These are phyloP conservation scores for Dentipellis fragilis DNA, from an alignment of 768 basidiomycete species.

Conservation along the genomic window DNA sequence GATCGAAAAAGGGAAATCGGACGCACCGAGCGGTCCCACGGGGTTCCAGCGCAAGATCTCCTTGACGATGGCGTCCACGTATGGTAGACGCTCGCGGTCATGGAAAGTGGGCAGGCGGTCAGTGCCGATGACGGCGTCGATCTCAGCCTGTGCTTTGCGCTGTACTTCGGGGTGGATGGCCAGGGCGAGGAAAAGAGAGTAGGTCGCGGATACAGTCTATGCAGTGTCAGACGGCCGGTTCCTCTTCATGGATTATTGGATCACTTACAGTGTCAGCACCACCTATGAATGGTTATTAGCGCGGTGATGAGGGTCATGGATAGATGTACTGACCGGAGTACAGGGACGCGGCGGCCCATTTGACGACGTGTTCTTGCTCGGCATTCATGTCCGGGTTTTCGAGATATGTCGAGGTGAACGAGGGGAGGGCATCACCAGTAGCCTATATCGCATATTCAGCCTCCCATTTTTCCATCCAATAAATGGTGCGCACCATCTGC, in stretches of 20 bases:
- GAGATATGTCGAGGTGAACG: constrained; percentile 8
- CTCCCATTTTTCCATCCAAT: background rate
- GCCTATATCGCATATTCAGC: constrained; percentile 1
- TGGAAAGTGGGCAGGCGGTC: constrained; percentile 12
- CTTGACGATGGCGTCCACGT: constrained; percentile 11
- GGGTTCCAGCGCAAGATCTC: constrained; percentile 18
- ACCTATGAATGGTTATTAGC: background rate
- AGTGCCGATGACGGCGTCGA: constrained; percentile 15
- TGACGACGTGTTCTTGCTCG: constrained; percentile 12
- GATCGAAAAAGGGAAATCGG: background rate
- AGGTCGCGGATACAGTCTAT: constrained; percentile 16
- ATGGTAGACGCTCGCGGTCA: constrained; percentile 16
- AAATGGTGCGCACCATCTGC: constrained; percentile 7
- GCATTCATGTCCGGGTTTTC: constrained; percentile 3
- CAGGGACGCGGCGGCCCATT: constrained; percentile 15
- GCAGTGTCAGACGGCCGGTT: background rate
- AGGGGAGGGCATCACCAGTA: constrained; percentile 8
- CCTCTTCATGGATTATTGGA: background rate
- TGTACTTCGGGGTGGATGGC: constrained; percentile 16
- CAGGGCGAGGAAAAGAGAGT: constrained; percentile 19
- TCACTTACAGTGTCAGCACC: constrained; percentile 15
- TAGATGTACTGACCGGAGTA: constrained; percentile 5
- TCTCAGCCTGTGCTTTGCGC: constrained; percentile 15
- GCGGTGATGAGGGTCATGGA: background rate
- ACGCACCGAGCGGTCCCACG: constrained; percentile 8